These are phyloP conservation scores for Rhodocollybia butyracea DNA, from an alignment of 768 basidiomycete species.

Conservation along the genomic window DNA sequence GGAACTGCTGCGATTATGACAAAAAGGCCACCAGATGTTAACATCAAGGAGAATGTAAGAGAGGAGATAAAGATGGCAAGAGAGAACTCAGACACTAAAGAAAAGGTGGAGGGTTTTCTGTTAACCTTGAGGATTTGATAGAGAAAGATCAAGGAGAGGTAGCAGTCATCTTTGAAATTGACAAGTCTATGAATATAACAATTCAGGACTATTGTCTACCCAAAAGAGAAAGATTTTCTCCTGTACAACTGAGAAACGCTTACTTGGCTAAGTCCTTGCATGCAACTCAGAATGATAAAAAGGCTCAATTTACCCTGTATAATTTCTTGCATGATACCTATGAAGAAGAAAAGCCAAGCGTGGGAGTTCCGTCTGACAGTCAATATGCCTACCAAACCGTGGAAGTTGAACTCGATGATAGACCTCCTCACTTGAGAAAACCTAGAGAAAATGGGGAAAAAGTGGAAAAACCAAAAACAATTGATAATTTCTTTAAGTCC, in stretches of 20 bases:
- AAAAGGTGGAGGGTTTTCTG: conserved; percentile 3
- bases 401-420: no score
- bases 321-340: no score
- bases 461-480: no score
- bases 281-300: neutral
- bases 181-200: neutral
- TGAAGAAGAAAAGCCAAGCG: no score
- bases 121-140: conserved; percentile 7
- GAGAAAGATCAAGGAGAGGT: conserved; percentile 8
- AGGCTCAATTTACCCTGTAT: neutral
- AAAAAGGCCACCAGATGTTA: no score
- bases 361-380: no score
- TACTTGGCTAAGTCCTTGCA: neutral
- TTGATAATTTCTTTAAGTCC: no score
- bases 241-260: neutral
- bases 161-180: neutral
- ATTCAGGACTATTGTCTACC: neutral
- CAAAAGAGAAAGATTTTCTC: neutral
- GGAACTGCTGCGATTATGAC: neutral
- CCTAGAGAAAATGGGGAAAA: no score
- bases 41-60: neutral
- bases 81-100: neutral
- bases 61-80: neutral
- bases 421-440: no score
- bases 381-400: no score